Evolutionary conservation across 345 rosid species (phyloP).

Genomic region (Passiflora organensis): DNA sequence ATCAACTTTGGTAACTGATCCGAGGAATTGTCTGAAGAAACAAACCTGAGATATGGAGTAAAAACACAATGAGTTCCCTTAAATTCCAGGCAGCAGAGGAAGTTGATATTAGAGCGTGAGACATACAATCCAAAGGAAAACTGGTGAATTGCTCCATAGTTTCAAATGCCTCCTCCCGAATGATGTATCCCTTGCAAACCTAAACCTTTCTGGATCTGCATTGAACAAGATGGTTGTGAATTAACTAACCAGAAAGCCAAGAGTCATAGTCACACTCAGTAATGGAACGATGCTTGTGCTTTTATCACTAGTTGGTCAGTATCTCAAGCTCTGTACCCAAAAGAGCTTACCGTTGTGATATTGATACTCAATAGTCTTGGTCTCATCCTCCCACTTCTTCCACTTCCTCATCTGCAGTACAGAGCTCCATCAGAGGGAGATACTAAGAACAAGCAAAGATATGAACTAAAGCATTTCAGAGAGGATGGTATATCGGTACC

Average conservation of each 20-base stretch:
- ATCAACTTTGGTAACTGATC: slow-evolving; percentile 82
- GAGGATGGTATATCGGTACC: slow-evolving; percentile 26
- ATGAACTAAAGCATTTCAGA: neutral
- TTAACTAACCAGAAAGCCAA: too few species aligned
- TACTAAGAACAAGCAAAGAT: neutral
- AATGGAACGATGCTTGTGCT: too few species aligned
- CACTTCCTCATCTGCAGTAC: slow-evolving; percentile 76
- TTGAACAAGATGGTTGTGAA: neutral
- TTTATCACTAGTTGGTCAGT: too few species aligned
- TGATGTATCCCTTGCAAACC: slow-evolving; percentile 93
- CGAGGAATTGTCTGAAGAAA: slow-evolving; percentile 89
- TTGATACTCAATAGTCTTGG: slow-evolving; percentile 74
- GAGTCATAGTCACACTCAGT: too few species aligned
- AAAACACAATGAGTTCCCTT: neutral
- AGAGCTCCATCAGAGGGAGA: slow-evolving; percentile 2
- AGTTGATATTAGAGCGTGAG: neutral
- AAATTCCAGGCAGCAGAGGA: too few species aligned
- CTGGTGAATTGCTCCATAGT: slow-evolving; percentile 54
- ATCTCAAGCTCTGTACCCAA: too few species aligned
- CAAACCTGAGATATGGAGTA: slow-evolving; percentile 48
- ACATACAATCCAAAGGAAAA: slow-evolving; percentile 67
- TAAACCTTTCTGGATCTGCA: slow-evolving; percentile 88
- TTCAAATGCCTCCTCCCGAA: slow-evolving; percentile 81
- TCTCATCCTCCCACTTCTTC: slow-evolving; percentile 82
- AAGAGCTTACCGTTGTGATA: slow-evolving; percentile 58